A percentile compares a stretch with the other conserved stretches of the same genome.
phyloP scores from a whole-genome alignment of 768 basidiomycete species.

The Amanita inopinata region DNA sequence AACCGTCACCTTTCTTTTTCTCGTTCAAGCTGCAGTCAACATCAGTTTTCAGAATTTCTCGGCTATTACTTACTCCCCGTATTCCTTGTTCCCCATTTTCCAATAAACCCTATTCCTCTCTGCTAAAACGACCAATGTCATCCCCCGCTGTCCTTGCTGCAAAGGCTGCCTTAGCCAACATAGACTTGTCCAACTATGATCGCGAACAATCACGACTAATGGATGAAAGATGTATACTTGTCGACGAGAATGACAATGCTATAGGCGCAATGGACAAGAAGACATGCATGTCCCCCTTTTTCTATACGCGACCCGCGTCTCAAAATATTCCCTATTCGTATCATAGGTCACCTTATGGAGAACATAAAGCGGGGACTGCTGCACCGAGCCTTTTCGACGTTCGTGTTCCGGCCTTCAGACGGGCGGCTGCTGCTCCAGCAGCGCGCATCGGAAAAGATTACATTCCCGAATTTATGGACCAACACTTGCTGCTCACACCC shows the following conservation, averaged over 20 bases:
- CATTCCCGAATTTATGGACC: conserved; percentile 99
- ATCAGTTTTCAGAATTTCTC: no score
- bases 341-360: conserved; percentile 89
- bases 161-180: conserved; percentile 51
- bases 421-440: conserved; percentile 92
- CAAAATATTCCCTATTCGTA: conserved; percentile 3
- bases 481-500: conserved; percentile 99
- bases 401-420: conserved; percentile 90
- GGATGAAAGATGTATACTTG: conserved; percentile 92
- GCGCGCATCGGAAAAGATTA: conserved; percentile 97
- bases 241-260: conserved; percentile 77
- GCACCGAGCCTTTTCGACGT: conserved; percentile 96
- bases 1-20: no score
- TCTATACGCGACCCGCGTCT: neutral
- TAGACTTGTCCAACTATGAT: conserved; percentile 82
- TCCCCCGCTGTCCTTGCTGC: conserved; percentile 59
- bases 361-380: conserved; percentile 91
- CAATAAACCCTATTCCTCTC: no score
- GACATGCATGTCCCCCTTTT: conserved; percentile 56
- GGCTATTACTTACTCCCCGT: no score
- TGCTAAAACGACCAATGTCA: conserved; percentile 25
- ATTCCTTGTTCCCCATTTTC: no score
- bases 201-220: conserved; percentile 89
- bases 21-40: no score
- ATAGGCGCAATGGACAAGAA: conserved; percentile 93